Conservation (phyloP, 768 basidiomycete species). For the Mycena rosella region DNA sequence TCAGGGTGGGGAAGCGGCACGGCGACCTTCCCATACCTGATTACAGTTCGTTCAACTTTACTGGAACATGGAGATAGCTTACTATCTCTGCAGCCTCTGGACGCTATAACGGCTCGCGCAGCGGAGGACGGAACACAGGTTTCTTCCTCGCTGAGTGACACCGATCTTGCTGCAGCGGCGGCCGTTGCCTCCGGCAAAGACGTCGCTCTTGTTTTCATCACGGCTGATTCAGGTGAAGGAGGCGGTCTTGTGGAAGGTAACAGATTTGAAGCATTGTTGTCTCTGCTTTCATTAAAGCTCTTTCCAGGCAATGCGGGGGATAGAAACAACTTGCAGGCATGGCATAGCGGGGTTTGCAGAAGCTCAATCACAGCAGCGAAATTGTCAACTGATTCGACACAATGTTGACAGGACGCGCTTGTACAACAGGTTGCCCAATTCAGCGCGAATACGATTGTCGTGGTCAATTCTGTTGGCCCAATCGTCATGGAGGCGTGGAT, state of each 20-base stretch:
- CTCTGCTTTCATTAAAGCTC: background rate
- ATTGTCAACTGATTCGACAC: no score
- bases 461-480: slow-evolving; percentile 75
- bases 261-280: background rate
- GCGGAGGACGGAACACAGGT: slow-evolving; percentile 54
- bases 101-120: slow-evolving; percentile 60
- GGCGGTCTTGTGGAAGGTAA: slow-evolving; percentile 32
- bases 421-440: slow-evolving; percentile 63
- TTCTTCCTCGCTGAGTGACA: slow-evolving; percentile 62
- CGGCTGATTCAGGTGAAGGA: slow-evolving; percentile 41
- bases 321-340: slow-evolving; percentile 62
- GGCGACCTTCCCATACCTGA: slow-evolving; percentile 63
- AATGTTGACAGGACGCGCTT: slow-evolving; percentile 53
- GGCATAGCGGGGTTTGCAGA: slow-evolving; percentile 60
- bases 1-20: slow-evolving; percentile 64
- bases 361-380: slow-evolving; percentile 1
- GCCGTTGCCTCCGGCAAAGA: slow-evolving; percentile 58
- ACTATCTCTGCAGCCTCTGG: slow-evolving; percentile 48
- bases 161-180: slow-evolving; percentile 59
- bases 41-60: slow-evolving; percentile 49
- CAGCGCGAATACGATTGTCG: slow-evolving; percentile 71
- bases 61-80: background rate
- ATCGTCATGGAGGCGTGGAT: slow-evolving; percentile 71
- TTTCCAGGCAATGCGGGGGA: slow-evolving; percentile 66
- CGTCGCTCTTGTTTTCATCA: slow-evolving; percentile 67